Evolutionary conservation across 495 filamentous ascomycete species (phyloP).

Genomic region (Xylaria cubensis): DNA sequence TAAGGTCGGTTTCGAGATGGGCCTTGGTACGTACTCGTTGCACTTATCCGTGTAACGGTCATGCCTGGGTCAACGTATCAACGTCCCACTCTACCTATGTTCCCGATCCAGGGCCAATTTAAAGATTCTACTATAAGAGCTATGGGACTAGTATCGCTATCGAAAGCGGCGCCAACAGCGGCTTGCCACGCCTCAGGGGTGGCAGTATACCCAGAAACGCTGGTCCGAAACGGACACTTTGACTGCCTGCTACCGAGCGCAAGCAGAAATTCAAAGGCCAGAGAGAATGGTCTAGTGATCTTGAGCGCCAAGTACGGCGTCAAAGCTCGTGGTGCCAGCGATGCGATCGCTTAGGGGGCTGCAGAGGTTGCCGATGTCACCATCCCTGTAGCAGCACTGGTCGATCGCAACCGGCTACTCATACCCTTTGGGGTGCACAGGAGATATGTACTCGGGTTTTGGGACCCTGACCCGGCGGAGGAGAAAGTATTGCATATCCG

Average conservation of each 20-base stretch:
- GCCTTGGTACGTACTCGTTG: not conserved
- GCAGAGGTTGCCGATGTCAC: conserved; percentile 47
- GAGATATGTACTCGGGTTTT: not conserved
- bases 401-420: conserved; percentile 21
- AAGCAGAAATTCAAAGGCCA: not conserved
- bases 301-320: conserved; percentile 44
- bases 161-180: not conserved
- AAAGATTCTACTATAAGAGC: not conserved
- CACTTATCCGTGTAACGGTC: not conserved
- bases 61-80: not conserved
- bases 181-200: not conserved
- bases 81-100: not conserved
- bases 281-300: not conserved
- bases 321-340: conserved; percentile 23
- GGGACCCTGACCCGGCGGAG: not conserved
- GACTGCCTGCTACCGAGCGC: not conserved
- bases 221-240: not conserved
- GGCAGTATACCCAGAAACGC: not conserved
- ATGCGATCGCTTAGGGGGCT: conserved; percentile 21
- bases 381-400: conserved; percentile 41
- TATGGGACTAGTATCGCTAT: not conserved
- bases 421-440: not conserved
- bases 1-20: not conserved
- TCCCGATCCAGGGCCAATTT: not conserved
- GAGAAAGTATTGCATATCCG: conserved; percentile 1